Evolutionary conservation across 1,284 basidiomycete genomes (phyloP).

Genomic region (Apiotrichum mycotoxinovorans): DNA sequence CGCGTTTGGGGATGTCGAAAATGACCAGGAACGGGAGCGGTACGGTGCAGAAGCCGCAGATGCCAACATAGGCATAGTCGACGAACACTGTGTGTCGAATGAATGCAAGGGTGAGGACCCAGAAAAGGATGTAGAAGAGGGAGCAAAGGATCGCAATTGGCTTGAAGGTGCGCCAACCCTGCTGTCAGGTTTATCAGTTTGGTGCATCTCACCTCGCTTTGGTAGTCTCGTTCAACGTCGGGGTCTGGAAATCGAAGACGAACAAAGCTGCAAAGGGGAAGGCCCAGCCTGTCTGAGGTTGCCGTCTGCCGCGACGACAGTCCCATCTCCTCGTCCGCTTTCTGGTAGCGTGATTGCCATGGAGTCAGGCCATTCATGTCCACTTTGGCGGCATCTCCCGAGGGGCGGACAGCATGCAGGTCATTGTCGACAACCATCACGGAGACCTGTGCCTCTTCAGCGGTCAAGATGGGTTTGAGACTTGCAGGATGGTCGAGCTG

Average conservation of each 20-base stretch:
- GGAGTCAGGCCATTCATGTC: not conserved
- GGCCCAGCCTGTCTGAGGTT: not conserved
- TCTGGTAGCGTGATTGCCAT: not conserved
- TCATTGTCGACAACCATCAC: not conserved
- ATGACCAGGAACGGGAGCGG: slow-evolving; percentile 39
- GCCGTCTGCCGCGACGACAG: not conserved
- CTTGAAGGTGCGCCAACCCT: not conserved
- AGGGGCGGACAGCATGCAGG: not conserved
- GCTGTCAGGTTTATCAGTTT: not conserved
- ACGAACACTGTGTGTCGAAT: slow-evolving; percentile 64
- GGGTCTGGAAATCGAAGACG: not conserved
- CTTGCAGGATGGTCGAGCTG: no score
- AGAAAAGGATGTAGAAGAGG: slow-evolving; percentile 52
- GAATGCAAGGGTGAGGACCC: slow-evolving; percentile 67
- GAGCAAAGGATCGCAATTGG: slow-evolving; percentile 21
- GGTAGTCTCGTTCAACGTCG: not conserved
- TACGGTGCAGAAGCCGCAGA: slow-evolving; percentile 37
- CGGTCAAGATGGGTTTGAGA: no score
- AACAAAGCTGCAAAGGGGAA: not conserved
- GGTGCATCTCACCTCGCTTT: not conserved
- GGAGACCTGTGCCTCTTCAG: not conserved
- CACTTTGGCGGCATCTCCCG: not conserved
- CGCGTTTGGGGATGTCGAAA: slow-evolving; percentile 23
- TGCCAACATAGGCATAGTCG: slow-evolving; percentile 34
- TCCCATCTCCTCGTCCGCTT: not conserved